Conservation (phyloP, 164 flowering plant genomes). For the Liriodendron chinense region DNA sequence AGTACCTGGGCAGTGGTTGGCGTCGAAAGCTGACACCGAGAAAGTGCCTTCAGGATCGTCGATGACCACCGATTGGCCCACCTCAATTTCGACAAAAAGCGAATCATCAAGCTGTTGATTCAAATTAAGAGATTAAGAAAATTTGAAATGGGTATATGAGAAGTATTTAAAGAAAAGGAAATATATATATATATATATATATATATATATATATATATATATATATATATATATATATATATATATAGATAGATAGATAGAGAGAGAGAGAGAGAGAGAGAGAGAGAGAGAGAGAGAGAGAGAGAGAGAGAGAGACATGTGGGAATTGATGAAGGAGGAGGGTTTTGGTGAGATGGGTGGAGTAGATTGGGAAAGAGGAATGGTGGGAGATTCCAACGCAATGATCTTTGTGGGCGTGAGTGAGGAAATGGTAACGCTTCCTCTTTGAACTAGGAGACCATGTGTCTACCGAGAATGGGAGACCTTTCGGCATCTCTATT, state of each 20-base stretch:
- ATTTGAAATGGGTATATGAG: neutral
- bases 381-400: constrained; percentile 40
- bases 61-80: constrained; percentile 35
- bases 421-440: constrained; percentile 69
- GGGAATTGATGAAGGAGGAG: constrained; percentile 51
- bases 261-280: no score
- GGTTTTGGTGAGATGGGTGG: constrained; percentile 53
- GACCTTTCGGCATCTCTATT: constrained; percentile 76
- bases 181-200: no score
- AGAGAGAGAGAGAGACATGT: constrained; percentile 33
- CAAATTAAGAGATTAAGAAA: neutral
- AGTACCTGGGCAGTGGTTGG: constrained; percentile 82
- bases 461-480: constrained; percentile 87
- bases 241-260: no score
- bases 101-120: no score
- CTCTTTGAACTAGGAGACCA: constrained; percentile 52
- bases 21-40: constrained; percentile 67
- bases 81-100: constrained; percentile 24
- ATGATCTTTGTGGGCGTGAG: constrained; percentile 87
- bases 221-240: no score
- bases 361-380: constrained; percentile 62
- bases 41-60: constrained; percentile 68
- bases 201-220: no score
- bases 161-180: neutral
- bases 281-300: no score